Conservation (phyloP, 768 basidiomycete species). For the Artomyces pyxidatus region DNA sequence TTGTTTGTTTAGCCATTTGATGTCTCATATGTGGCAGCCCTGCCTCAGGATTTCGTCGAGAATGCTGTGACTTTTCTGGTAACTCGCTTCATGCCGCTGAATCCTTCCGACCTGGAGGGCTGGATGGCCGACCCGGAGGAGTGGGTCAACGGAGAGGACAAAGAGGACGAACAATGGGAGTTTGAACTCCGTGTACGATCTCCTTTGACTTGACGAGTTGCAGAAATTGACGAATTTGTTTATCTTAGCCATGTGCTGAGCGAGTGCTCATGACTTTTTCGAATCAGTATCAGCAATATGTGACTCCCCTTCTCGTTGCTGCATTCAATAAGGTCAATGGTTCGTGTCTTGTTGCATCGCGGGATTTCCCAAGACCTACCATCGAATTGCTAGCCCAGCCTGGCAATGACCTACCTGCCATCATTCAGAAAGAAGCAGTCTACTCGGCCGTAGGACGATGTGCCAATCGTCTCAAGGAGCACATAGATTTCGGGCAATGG, state of each 20-base stretch:
- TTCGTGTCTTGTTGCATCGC: conserved; percentile 20
- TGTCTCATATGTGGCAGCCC: conserved; percentile 30
- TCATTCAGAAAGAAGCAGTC: conserved; percentile 78
- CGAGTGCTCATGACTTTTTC: conserved; percentile 80
- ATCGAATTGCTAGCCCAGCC: conserved; percentile 29
- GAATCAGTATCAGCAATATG: conserved; percentile 58
- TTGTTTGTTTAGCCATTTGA: not conserved
- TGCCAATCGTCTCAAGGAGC: conserved; percentile 48
- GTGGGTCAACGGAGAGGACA: conserved; percentile 87
- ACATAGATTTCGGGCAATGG: conserved; percentile 67
- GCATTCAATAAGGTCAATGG: conserved; percentile 57
- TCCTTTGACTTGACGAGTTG: no score
- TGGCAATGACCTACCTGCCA: conserved; percentile 42
- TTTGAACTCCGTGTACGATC: conserved; percentile 81
- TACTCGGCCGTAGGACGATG: conserved; percentile 90
- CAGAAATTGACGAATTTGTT: no score
- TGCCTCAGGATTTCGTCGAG: conserved; percentile 65
- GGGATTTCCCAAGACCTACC: not conserved
- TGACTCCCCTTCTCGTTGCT: conserved; percentile 54
- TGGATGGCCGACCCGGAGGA: conserved; percentile 92
- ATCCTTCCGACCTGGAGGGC: conserved; percentile 68
- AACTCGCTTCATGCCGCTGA: conserved; percentile 78
- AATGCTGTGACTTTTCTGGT: conserved; percentile 71
- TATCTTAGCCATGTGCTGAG: conserved; percentile 86
- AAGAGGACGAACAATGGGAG: conserved; percentile 88